phyloP scores from a whole-genome alignment of 1,284 basidiomycete genomes.

The Malassezia obtusa region DNA sequence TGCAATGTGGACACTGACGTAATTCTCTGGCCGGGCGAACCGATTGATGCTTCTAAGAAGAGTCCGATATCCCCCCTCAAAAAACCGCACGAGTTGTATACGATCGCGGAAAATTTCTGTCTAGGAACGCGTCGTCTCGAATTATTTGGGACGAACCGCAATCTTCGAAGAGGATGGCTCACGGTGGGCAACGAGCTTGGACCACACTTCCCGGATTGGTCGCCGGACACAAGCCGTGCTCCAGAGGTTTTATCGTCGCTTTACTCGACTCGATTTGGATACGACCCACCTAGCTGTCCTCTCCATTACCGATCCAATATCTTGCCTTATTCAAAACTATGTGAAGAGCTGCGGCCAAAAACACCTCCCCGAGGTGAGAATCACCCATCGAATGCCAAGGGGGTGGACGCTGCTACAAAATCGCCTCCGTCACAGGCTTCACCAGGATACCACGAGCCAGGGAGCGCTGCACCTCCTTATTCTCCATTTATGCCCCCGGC shows the following conservation, averaged over 20 bases:
- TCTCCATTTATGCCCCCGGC: no score
- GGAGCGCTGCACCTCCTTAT: no score
- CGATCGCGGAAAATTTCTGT: constrained; percentile 93
- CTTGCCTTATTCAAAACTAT: constrained; percentile 27
- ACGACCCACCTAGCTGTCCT: constrained; percentile 34
- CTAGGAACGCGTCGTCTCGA: constrained; percentile 83
- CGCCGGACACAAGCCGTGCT: constrained; percentile 6
- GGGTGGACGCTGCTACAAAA: no score
- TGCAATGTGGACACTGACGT: constrained; percentile 98
- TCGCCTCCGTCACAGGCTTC: no score
- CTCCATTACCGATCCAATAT: constrained; percentile 31
- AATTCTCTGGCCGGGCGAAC: constrained; percentile 82
- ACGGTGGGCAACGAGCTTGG: constrained; percentile 57
- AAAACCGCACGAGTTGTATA: constrained; percentile 90
- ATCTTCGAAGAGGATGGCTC: constrained; percentile 81
- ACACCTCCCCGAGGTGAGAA: constrained; percentile 33
- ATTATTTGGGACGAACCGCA: constrained; percentile 67
- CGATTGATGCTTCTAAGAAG: constrained; percentile 31
- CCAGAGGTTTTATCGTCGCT: constrained; percentile 23
- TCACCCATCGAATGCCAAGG: no score
- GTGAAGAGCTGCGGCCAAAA: constrained; percentile 37
- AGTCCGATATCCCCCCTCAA: constrained; percentile 51
- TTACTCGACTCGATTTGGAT: constrained; percentile 32
- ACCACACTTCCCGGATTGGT: constrained; percentile 17
- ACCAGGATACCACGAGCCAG: no score